These are phyloP conservation scores for Angomonas deanei DNA, from an alignment of 208 protist genomes.

Conservation along the genomic window DNA sequence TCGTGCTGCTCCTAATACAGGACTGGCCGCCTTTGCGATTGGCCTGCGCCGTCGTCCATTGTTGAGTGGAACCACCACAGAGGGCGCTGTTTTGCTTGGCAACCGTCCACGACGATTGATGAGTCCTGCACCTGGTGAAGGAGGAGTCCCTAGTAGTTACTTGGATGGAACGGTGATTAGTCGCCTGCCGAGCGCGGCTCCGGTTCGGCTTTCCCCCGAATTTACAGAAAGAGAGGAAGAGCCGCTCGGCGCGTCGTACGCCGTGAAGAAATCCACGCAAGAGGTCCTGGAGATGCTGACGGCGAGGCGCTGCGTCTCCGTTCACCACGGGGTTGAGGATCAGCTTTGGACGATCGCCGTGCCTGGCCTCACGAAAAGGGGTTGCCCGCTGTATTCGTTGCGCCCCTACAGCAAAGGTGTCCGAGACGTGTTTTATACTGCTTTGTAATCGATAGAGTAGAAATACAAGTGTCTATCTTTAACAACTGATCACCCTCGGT, in stretches of 20 bases:
- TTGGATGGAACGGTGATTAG: background rate
- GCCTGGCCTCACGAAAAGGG: background rate
- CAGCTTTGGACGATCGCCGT: background rate
- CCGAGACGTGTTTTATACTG: background rate
- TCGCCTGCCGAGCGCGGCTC: background rate
- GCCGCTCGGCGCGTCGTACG: background rate
- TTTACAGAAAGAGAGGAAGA: too few species aligned
- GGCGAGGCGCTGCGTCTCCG: constrained; percentile 11
- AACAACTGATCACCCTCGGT: background rate
- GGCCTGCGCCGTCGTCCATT: constrained; percentile 26
- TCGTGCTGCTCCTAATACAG: constrained; percentile 29
- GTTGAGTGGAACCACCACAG: constrained; percentile 1
- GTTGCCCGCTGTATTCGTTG: constrained; percentile 1
- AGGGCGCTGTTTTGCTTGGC: background rate
- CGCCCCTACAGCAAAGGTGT: background rate
- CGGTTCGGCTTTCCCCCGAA: too few species aligned
- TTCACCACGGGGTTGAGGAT: constrained; percentile 8
- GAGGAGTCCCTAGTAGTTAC: background rate
- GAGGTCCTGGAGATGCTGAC: constrained; percentile 18
- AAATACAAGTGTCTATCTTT: background rate
- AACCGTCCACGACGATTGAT: background rate
- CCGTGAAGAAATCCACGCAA: background rate
- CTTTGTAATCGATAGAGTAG: constrained; percentile 3
- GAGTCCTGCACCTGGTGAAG: background rate
- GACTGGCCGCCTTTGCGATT: constrained; percentile 39